phyloP scores from a whole-genome alignment of 1,139 yeast genomes.

The Pichia sp. region DNA sequence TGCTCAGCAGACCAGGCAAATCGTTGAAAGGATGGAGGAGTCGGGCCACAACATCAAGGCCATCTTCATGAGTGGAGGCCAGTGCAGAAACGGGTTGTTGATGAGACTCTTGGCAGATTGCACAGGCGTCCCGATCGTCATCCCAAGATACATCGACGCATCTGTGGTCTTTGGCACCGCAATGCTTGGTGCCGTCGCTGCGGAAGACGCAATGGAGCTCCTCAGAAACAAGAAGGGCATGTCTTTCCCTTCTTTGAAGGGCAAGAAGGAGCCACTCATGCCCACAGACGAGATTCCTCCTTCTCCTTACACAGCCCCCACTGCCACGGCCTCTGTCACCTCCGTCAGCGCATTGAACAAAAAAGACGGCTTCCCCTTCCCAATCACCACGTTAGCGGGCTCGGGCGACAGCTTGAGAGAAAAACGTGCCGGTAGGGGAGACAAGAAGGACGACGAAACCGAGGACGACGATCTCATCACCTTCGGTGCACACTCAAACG shows the following conservation, averaged over 20 bases:
- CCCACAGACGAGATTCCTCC: constrained; percentile 31
- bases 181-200: constrained; percentile 89
- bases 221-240: not conserved
- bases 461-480: constrained; percentile 43
- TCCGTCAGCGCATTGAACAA: constrained; percentile 53
- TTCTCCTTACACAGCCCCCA: constrained; percentile 73
- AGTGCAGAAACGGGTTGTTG: constrained; percentile 83
- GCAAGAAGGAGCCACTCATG: not conserved
- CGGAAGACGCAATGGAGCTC: constrained; percentile 48
- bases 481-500: constrained; percentile 52
- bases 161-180: constrained; percentile 97
- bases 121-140: constrained; percentile 86
- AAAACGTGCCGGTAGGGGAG: no score
- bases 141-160: constrained; percentile 92
- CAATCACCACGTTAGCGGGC: constrained; percentile 33
- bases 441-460: constrained; percentile 31
- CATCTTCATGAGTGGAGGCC: constrained; percentile 93
- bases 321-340: constrained; percentile 59
- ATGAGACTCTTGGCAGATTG: constrained; percentile 90
- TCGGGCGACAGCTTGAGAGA: not conserved
- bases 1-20: constrained; percentile 96
- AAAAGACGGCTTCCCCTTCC: constrained; percentile 51
- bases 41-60: constrained; percentile 74
- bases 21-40: constrained; percentile 75
- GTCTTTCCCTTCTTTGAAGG: not conserved